Conservation (phyloP, 208 protist species). For the Leptomonas pyrrhocoris region DNA sequence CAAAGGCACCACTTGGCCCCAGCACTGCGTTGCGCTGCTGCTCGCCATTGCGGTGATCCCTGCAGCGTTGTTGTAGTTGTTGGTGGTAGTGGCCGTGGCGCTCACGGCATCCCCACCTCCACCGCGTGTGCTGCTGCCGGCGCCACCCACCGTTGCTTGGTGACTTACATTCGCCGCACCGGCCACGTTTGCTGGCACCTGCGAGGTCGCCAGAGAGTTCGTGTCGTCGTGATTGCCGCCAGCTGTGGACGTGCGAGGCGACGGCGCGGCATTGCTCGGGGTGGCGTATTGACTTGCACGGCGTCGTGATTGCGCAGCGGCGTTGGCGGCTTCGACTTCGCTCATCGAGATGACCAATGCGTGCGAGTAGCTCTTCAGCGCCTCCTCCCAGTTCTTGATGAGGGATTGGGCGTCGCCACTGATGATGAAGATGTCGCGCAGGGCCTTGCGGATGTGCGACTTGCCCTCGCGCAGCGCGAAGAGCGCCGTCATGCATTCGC, state of each 20-base stretch:
- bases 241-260: constrained; percentile 6
- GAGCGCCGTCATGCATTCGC: constrained; percentile 61
- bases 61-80: neutral
- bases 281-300: constrained; percentile 10
- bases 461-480: constrained; percentile 52
- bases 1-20: constrained; percentile 34
- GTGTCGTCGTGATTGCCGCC: constrained; percentile 4
- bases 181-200: neutral
- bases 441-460: constrained; percentile 54
- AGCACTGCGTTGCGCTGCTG: constrained; percentile 16
- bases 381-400: constrained; percentile 73
- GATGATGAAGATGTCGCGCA: constrained; percentile 67
- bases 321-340: constrained; percentile 47
- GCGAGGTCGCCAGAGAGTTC: constrained; percentile 5
- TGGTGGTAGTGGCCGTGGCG: neutral
- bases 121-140: neutral
- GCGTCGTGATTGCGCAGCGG: constrained; percentile 19
- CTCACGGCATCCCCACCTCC: neutral
- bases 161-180: constrained; percentile 7
- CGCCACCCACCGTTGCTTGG: neutral
- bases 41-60: neutral
- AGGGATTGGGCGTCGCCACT: constrained; percentile 68
- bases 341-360: constrained; percentile 68
- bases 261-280: neutral
- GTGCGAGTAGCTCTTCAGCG: constrained; percentile 78